These are phyloP conservation scores for Pleodorina starrii DNA, from an alignment of 139 green algal species.

Conservation along the genomic window DNA sequence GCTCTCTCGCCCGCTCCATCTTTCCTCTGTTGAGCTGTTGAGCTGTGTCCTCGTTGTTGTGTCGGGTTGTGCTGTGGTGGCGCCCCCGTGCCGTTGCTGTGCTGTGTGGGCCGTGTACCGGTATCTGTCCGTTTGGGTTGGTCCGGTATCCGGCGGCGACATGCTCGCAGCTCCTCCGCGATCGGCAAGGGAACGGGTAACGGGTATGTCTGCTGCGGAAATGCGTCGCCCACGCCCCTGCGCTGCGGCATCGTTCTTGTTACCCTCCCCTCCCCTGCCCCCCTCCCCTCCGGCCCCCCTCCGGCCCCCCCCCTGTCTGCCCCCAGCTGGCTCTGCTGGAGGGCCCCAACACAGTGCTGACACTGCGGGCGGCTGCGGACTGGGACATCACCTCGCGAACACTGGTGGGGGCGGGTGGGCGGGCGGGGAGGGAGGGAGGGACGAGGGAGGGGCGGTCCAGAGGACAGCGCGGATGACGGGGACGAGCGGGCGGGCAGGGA, in stretches of 20 bases:
- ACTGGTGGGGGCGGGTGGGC: neutral
- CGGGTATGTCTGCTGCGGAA: no score
- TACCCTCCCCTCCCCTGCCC: neutral
- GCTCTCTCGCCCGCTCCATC: no score
- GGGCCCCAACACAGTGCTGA: slow-evolving; percentile 53
- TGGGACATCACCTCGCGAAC: neutral
- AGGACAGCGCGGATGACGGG: neutral
- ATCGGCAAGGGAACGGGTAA: no score
- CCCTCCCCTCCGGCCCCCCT: neutral
- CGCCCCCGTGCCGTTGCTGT: no score
- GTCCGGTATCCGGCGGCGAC: neutral
- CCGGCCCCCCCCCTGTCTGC: neutral
- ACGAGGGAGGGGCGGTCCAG: neutral
- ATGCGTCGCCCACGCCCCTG: neutral
- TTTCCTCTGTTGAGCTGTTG: no score
- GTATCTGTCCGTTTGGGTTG: neutral
- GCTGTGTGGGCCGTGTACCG: no score
- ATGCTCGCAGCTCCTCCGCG: neutral
- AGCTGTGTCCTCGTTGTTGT: no score
- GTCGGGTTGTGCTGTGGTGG: no score
- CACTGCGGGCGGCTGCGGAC: slow-evolving; percentile 51
- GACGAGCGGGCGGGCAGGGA: no score
- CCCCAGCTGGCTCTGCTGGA: slow-evolving; percentile 48
- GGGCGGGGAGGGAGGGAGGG: neutral
- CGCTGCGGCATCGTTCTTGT: neutral